A percentile compares a stretch with the other conserved stretches of the same genome.
Conservation (phyloP, 345 rosid species). For the Zanthoxylum bungeanum region DNA sequence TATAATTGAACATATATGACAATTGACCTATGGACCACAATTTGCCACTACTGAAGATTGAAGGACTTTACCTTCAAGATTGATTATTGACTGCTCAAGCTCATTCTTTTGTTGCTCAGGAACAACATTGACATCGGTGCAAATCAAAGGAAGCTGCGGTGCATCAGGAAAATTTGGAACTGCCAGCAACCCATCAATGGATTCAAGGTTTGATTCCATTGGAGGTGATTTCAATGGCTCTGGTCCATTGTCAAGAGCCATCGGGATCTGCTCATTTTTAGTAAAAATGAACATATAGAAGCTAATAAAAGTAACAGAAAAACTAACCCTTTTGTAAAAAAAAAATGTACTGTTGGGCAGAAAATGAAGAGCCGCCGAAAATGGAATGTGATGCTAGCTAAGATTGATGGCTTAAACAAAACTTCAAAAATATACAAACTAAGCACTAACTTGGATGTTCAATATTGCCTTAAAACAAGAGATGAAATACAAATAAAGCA, state of each 20-base stretch:
- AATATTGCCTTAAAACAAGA: not conserved
- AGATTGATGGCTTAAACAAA: not conserved
- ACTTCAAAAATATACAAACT: not conserved
- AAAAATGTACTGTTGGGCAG: conserved; percentile 7
- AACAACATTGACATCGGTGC: conserved; percentile 66
- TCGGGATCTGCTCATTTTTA: conserved; percentile 39
- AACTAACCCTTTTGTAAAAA: conserved; percentile 16
- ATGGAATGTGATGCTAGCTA: conserved; percentile 1
- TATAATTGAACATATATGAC: not conserved
- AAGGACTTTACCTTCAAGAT: conserved; percentile 53
- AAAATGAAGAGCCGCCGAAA: conserved; percentile 19
- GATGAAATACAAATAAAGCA: conserved; percentile 22
- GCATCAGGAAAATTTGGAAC: conserved; percentile 43
- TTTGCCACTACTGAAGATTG: not conserved
- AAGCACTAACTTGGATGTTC: not conserved
- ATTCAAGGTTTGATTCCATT: conserved; percentile 33
- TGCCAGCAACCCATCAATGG: conserved; percentile 24
- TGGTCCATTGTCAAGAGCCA: conserved; percentile 24
- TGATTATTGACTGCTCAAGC: conserved; percentile 53
- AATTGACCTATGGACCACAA: not conserved
- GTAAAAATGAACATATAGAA: conserved; percentile 33
- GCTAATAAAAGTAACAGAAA: conserved; percentile 14
- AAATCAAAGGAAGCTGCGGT: conserved; percentile 32
- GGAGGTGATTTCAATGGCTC: conserved; percentile 25
- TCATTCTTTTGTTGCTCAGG: conserved; percentile 72